These are phyloP conservation scores for Adansonia gregorii DNA, from an alignment of 441 rosid species.

Conservation along the genomic window DNA sequence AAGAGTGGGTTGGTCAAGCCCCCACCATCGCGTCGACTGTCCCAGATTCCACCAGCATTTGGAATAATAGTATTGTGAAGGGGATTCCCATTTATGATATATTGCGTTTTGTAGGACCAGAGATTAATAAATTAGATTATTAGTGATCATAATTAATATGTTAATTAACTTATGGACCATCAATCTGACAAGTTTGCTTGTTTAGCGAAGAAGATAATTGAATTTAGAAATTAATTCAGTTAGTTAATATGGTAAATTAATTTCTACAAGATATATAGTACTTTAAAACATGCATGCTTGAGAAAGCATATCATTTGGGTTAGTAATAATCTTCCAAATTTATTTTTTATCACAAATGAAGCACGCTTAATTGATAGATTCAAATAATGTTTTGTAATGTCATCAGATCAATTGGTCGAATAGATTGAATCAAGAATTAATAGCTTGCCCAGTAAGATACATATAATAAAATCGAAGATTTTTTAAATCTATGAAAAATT, in stretches of 20 bases:
- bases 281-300: too few species aligned
- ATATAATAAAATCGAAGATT: too few species aligned
- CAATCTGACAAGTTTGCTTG: neutral
- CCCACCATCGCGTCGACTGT: conserved; percentile 58
- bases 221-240: too few species aligned
- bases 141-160: conserved; percentile 20
- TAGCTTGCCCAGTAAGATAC: too few species aligned
- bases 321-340: neutral
- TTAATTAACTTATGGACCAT: conserved; percentile 26
- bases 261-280: too few species aligned
- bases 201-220: neutral
- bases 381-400: neutral
- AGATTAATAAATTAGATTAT: conserved; percentile 26
- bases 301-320: neutral
- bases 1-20: conserved; percentile 36
- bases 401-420: too few species aligned
- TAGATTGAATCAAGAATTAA: too few species aligned
- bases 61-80: conserved; percentile 53
- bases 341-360: neutral
- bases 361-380: neutral
- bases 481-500: too few species aligned
- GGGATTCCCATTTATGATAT: conserved; percentile 47
- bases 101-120: conserved; percentile 33
- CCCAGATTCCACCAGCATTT: conserved; percentile 52
- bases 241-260: too few species aligned